Conservation (phyloP, 805 yeast genomes). For the Nakazawaea wickerhamii region DNA sequence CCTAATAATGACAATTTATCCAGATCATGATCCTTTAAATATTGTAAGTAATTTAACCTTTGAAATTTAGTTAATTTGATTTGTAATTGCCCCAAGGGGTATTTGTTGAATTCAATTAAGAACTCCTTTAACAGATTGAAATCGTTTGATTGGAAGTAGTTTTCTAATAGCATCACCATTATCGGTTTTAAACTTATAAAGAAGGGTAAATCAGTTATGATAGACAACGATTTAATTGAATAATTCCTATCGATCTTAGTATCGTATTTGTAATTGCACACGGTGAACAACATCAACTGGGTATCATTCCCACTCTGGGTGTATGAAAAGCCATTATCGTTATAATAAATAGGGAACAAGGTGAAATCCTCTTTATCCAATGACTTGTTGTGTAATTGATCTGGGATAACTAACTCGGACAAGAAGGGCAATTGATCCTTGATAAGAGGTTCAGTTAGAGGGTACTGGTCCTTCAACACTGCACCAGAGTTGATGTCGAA, state of each 20-base stretch:
- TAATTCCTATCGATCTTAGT: conserved; percentile 35
- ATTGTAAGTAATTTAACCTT: conserved; percentile 5
- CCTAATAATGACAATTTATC: conserved; percentile 3
- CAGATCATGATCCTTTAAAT: conserved; percentile 1
- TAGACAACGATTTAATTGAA: conserved; percentile 39
- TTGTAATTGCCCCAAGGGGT: conserved; percentile 22
- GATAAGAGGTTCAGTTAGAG: conserved; percentile 34
- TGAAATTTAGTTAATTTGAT: neutral
- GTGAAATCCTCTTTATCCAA: conserved; percentile 55
- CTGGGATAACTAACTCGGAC: conserved; percentile 58
- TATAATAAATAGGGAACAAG: conserved; percentile 43
- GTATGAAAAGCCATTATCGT: too few relatives aligned
- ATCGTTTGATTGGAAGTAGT: conserved; percentile 24
- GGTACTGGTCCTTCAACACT: conserved; percentile 54
- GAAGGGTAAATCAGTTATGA: conserved; percentile 37
- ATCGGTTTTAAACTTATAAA: conserved; percentile 47
- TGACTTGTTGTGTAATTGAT: conserved; percentile 44
- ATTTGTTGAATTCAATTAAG: conserved; percentile 19
- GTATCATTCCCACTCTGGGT: conserved; percentile 12
- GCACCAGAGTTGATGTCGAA: conserved; percentile 80
- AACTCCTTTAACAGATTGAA: conserved; percentile 16
- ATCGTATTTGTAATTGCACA: conserved; percentile 25
- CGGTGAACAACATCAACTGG: conserved; percentile 23
- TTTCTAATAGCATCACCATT: conserved; percentile 39
- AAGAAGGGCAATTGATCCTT: conserved; percentile 29